Conservation (phyloP, 305 asterid genomes). For the Rubia tinctorum region DNA sequence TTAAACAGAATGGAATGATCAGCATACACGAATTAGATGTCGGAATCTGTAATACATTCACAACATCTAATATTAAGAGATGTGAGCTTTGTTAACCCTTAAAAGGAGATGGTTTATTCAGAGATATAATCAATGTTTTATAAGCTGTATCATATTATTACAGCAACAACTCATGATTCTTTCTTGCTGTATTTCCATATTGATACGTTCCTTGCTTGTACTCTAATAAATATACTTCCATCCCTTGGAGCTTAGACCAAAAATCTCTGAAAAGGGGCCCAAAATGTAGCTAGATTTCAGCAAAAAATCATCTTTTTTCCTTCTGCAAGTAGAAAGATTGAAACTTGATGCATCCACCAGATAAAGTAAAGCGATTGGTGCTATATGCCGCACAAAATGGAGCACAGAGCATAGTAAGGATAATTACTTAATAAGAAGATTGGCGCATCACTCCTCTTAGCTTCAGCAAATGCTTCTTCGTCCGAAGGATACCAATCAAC, state of each 20-base stretch:
- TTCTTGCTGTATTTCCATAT: no score
- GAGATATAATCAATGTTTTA: neutral
- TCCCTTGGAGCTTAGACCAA: no score
- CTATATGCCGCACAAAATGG: neutral
- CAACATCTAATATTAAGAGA: slow-evolving; percentile 79
- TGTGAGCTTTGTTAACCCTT: slow-evolving; percentile 71
- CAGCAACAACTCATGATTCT: no score
- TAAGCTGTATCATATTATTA: neutral
- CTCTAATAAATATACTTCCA: no score
- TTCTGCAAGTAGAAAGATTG: neutral
- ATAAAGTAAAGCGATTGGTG: neutral
- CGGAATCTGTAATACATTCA: no score
- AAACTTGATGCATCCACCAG: slow-evolving; percentile 11
- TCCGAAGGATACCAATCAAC: slow-evolving; percentile 99
- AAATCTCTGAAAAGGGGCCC: neutral
- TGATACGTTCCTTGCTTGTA: no score
- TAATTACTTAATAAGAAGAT: slow-evolving; percentile 78
- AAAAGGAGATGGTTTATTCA: neutral
- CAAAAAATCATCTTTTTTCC: neutral
- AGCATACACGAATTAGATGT: slow-evolving; percentile 79
- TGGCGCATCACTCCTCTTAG: slow-evolving; percentile 77
- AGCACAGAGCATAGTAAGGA: neutral
- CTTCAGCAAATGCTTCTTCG: slow-evolving; percentile 90
- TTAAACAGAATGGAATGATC: slow-evolving; percentile 6
- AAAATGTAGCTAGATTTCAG: neutral